These are phyloP conservation scores for Psilocybe cubensis DNA, from an alignment of 768 basidiomycete species.

Conservation along the genomic window DNA sequence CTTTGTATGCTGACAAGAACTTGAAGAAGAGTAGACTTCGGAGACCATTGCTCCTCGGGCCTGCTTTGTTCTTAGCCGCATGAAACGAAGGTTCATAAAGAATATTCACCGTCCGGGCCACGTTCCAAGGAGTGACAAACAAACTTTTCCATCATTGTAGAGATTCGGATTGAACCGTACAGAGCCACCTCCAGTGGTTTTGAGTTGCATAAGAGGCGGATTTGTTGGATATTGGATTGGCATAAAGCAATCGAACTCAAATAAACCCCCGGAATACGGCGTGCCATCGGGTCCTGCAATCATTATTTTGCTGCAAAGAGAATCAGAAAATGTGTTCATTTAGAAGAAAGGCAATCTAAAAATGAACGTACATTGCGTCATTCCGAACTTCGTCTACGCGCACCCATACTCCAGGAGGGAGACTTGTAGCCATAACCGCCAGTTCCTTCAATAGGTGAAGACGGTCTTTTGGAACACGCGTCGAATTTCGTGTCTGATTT, in stretches of 20 bases:
- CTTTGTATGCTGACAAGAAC: slow-evolving; percentile 61
- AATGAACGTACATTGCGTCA: slow-evolving; percentile 50
- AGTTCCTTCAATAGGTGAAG: slow-evolving; percentile 60
- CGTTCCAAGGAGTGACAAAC: slow-evolving; percentile 58
- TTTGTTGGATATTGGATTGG: slow-evolving; percentile 51
- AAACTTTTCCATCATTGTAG: slow-evolving; percentile 53
- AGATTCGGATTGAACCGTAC: slow-evolving; percentile 64
- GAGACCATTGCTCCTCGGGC: slow-evolving; percentile 47
- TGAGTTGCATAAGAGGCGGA: slow-evolving; percentile 52
- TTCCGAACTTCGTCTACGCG: slow-evolving; percentile 60
- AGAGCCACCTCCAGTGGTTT: slow-evolving; percentile 52
- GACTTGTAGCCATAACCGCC: slow-evolving; percentile 55
- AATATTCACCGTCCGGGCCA: slow-evolving; percentile 51
- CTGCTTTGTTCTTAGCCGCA: slow-evolving; percentile 16
- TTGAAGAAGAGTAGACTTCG: slow-evolving; percentile 57
- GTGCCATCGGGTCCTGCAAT: slow-evolving; percentile 61
- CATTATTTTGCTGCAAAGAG: slow-evolving; percentile 48
- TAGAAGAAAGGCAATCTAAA: background rate
- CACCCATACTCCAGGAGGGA: slow-evolving; percentile 61
- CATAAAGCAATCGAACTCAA: slow-evolving; percentile 62
- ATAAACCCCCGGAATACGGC: slow-evolving; percentile 56
- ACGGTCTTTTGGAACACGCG: slow-evolving; percentile 48
- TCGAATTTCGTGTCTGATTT: slow-evolving; percentile 35
- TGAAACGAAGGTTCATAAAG: background rate
- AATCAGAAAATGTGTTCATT: slow-evolving; percentile 10